Conservation (phyloP, 106 monocot genomes). For the Platanthera guangdongensis region DNA sequence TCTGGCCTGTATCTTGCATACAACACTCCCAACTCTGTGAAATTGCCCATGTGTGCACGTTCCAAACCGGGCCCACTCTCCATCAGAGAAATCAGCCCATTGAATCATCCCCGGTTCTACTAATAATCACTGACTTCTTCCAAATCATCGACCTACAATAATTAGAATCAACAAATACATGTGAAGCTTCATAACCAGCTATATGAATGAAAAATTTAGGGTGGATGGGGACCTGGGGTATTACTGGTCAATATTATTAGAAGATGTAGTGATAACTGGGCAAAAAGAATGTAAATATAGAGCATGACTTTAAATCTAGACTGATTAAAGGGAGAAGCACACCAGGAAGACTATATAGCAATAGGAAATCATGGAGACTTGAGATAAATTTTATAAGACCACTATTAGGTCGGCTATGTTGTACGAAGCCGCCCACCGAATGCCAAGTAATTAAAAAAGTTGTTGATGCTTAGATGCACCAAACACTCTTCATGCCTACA, state of each 20-base stretch:
- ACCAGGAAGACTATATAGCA: not conserved
- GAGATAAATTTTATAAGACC: not conserved
- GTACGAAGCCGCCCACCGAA: not conserved
- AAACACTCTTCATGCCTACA: no score
- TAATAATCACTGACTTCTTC: slow-evolving; percentile 97
- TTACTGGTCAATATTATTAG: no score
- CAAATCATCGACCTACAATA: no score
- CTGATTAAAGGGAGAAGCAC: not conserved
- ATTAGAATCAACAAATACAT: no score
- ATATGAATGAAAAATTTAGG: not conserved
- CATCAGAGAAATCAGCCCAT: slow-evolving; percentile 92
- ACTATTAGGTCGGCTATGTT: not conserved
- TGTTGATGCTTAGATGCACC: no score
- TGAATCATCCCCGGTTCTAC: slow-evolving; percentile 97
- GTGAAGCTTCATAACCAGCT: not conserved
- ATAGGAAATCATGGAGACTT: not conserved
- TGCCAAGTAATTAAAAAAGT: no score
- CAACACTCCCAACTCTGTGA: slow-evolving; percentile 90
- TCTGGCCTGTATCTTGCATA: no score
- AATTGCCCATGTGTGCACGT: slow-evolving; percentile 97
- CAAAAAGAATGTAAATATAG: no score
- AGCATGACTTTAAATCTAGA: no score
- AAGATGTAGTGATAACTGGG: no score
- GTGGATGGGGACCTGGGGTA: no score
- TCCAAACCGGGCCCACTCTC: slow-evolving; percentile 96